phyloP scores from a whole-genome alignment of 1,139 yeast genomes.

The Zygoascus sp. region DNA sequence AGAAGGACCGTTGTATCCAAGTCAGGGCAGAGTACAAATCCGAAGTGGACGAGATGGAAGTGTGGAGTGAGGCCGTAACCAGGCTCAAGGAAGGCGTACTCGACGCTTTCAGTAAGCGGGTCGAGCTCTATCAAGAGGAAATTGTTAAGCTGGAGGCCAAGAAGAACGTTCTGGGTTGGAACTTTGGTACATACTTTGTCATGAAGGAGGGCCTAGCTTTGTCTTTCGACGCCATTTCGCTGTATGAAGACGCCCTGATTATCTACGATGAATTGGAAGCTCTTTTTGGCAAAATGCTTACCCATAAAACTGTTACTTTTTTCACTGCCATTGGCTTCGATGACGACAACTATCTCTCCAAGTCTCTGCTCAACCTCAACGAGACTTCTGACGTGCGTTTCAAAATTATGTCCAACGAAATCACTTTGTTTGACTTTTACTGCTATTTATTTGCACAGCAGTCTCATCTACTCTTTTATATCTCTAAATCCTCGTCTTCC shows the following conservation, averaged over 20 bases:
- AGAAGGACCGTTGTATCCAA: slow-evolving; percentile 37
- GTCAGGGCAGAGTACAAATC: slow-evolving; percentile 37
- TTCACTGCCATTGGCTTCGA: slow-evolving; percentile 33
- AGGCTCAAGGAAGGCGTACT: slow-evolving; percentile 52
- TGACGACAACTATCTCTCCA: slow-evolving; percentile 3
- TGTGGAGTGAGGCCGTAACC: slow-evolving; percentile 46
- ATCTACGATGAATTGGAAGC: slow-evolving; percentile 42
- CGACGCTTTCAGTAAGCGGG: slow-evolving; percentile 51
- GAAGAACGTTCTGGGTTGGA: slow-evolving; percentile 39
- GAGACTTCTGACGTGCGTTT: slow-evolving; percentile 28
- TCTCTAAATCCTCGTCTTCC: slow-evolving; percentile 33
- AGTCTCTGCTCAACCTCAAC: slow-evolving; percentile 17
- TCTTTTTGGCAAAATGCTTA: slow-evolving; percentile 27
- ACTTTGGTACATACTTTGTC: slow-evolving; percentile 42
- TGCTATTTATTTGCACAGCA: slow-evolving; percentile 42
- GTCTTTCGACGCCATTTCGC: slow-evolving; percentile 47
- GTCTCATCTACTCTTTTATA: slow-evolving; percentile 34
- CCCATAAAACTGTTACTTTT: slow-evolving; percentile 27
- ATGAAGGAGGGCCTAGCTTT: slow-evolving; percentile 46
- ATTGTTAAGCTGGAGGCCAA: slow-evolving; percentile 35
- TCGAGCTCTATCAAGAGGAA: slow-evolving; percentile 40
- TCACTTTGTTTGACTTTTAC: slow-evolving; percentile 40
- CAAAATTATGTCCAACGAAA: slow-evolving; percentile 37
- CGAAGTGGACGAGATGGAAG: slow-evolving; percentile 40
- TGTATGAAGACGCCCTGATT: slow-evolving; percentile 54